Evolutionary conservation across 2,329 filamentous ascomycete species (phyloP).

Genomic region (Monosporascus sp.): DNA sequence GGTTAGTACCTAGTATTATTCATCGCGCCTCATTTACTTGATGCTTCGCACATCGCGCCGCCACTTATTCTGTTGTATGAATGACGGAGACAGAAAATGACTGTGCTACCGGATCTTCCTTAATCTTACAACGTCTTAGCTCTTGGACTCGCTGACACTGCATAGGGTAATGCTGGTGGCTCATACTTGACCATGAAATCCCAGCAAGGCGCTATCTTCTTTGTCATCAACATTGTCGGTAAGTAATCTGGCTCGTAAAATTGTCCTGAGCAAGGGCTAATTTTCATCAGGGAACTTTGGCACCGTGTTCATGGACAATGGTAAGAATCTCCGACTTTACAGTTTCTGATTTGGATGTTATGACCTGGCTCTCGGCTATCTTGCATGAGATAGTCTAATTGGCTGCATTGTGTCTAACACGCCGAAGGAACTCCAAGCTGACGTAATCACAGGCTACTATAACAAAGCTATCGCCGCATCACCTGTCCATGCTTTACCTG

Average conservation of each 20-base stretch:
- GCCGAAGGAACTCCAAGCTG: neutral
- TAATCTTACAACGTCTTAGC: neutral
- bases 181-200: slow-evolving; percentile 83
- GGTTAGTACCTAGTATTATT: neutral
- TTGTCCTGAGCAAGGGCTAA: neutral
- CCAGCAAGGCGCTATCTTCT: slow-evolving; percentile 76
- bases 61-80: too few relatives aligned
- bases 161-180: slow-evolving; percentile 67
- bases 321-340: slow-evolving; percentile 27
- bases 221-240: slow-evolving; percentile 65
- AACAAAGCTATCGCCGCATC: slow-evolving; percentile 87
- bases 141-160: neutral
- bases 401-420: too few relatives aligned
- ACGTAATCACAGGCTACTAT: slow-evolving; percentile 64
- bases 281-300: slow-evolving; percentile 68
- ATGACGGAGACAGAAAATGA: neutral
- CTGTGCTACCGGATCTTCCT: neutral
- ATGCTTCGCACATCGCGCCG: too few relatives aligned
- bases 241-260: neutral
- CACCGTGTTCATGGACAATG: slow-evolving; percentile 57
- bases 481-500: slow-evolving; percentile 76
- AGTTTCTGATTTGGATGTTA: neutral
- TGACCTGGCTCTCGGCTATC: too few relatives aligned
- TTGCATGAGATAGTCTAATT: too few relatives aligned
- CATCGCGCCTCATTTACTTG: neutral